Conservation (phyloP, 148 eudicot species). For the Polygonum aviculare region DNA sequence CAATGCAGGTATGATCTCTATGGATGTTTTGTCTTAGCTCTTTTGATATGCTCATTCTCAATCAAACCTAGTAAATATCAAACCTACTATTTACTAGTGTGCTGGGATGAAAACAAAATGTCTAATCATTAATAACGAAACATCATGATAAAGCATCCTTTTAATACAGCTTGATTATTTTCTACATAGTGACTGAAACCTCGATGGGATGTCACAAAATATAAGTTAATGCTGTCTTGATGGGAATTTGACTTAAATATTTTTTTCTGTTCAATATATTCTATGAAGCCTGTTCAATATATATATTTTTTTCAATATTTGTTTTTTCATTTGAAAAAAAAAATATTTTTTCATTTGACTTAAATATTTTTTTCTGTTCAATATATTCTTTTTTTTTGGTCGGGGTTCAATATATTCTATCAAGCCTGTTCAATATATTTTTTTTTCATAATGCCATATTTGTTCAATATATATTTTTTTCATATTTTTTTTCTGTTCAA, state of each 20-base stretch:
- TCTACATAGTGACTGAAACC: not conserved
- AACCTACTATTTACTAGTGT: not conserved
- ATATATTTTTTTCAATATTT: no score
- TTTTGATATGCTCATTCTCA: not conserved
- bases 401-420: no score
- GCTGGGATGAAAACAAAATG: not conserved
- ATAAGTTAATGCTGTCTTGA: not conserved
- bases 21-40: not conserved
- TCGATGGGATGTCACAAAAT: not conserved
- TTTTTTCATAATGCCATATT: no score
- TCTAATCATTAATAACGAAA: not conserved
- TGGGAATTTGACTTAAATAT: not conserved
- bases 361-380: not conserved
- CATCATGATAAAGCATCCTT: not conserved
- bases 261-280: not conserved
- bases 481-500: not conserved
- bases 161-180: not conserved
- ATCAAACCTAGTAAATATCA: not conserved
- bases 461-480: no score
- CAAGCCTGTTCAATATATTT: no score
- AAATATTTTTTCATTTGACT: no score
- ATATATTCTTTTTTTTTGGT: no score
- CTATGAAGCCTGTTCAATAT: no score
- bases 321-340: no score
- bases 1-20: not conserved